A percentile compares a stretch with the other conserved stretches of the same genome.
Conservation (phyloP, 1,284 basidiomycete species). For the Athelia psychrophila region DNA sequence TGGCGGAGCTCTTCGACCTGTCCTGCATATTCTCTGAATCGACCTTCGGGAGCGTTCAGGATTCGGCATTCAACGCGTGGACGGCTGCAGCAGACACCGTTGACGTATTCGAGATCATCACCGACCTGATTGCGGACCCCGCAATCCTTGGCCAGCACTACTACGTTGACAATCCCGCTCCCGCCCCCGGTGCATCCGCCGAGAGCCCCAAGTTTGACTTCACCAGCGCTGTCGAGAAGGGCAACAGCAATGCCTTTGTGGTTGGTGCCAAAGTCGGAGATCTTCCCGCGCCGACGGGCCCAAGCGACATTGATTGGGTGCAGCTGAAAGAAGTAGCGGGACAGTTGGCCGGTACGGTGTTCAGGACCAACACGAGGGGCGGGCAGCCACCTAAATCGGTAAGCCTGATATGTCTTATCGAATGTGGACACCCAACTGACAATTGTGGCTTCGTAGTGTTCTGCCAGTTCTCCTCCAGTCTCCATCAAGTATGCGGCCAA, state of each 20-base stretch:
- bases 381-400: conserved; percentile 62
- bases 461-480: conserved; percentile 32
- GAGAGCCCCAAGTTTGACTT: conserved; percentile 58
- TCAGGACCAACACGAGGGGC: conserved; percentile 52
- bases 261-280: conserved; percentile 40
- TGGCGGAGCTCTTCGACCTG: conserved; percentile 58
- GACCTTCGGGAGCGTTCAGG: conserved; percentile 37
- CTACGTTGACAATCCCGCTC: conserved; percentile 44
- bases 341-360: conserved; percentile 48
- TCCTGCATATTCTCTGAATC: conserved; percentile 46
- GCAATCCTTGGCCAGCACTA: conserved; percentile 52
- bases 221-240: conserved; percentile 29
- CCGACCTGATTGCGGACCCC: conserved; percentile 13
- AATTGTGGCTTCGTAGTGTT: conserved; percentile 30
- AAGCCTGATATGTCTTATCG: conserved; percentile 17
- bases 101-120: conserved; percentile 34
- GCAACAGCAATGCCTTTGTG: conserved; percentile 39
- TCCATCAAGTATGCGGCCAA: conserved; percentile 49
- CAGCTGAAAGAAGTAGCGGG: conserved; percentile 46
- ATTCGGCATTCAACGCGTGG: conserved; percentile 40
- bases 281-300: conserved; percentile 43
- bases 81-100: conserved; percentile 21
- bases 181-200: conserved; percentile 32
- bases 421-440: conserved; percentile 2
- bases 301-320: conserved; percentile 55